These are phyloP conservation scores for Alnus rubra DNA, from an alignment of 306 rosid species.

Conservation along the genomic window DNA sequence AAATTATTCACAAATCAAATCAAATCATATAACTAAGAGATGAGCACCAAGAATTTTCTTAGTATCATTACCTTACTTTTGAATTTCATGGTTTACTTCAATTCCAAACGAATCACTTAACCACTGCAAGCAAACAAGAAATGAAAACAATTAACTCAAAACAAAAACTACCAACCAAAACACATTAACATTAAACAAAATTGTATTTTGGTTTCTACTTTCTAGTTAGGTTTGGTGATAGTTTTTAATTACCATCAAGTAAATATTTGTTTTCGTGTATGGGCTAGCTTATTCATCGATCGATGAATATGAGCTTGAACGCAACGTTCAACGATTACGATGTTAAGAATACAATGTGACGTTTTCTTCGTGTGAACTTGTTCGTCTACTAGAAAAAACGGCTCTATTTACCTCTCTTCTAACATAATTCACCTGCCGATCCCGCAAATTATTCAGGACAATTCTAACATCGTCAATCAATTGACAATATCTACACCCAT, in stretches of 20 bases:
- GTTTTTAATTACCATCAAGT: background rate
- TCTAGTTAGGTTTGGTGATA: background rate
- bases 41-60: slow-evolving; percentile 33
- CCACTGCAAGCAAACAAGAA: background rate
- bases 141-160: background rate
- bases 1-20: slow-evolving; percentile 37
- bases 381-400: too few species aligned
- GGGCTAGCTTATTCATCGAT: background rate
- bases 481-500: too few species aligned
- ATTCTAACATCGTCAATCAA: too few species aligned
- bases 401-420: too few species aligned
- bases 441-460: too few species aligned
- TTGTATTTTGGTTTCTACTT: background rate
- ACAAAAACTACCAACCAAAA: too few species aligned
- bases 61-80: slow-evolving; percentile 30
- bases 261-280: background rate
- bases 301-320: too few species aligned
- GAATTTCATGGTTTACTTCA: slow-evolving; percentile 8
- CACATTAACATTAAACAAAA: too few species aligned
- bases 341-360: too few species aligned
- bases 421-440: too few species aligned
- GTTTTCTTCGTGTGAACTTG: too few species aligned
- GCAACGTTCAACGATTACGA: too few species aligned
- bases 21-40: slow-evolving; percentile 25
- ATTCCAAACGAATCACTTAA: background rate